These are phyloP conservation scores for Aciculosporium take DNA, from an alignment of 2,329 filamentous ascomycete species.

Conservation along the genomic window DNA sequence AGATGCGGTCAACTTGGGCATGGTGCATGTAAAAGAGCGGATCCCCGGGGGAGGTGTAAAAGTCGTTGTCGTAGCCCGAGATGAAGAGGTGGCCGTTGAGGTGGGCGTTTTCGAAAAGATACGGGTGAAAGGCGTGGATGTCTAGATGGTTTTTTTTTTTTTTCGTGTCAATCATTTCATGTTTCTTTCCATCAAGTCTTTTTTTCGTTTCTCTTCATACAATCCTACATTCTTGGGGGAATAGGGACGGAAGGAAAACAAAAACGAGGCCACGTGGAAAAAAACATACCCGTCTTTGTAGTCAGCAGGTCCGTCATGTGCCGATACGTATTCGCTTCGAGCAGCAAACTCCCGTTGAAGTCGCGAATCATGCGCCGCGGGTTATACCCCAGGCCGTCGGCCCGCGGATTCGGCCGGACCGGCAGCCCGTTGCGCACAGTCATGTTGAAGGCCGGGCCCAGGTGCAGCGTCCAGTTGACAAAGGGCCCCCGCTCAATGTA, in stretches of 20 bases:
- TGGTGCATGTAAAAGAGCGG: constrained; percentile 5
- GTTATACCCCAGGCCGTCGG: constrained; percentile 1
- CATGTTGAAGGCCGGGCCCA: constrained; percentile 1
- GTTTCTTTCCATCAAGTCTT: too few species aligned
- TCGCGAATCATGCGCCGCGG: constrained; percentile 6
- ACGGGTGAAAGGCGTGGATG: constrained; percentile 2
- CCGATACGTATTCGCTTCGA: not conserved
- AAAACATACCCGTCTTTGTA: not conserved
- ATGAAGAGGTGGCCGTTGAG: not conserved
- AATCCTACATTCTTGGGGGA: too few species aligned
- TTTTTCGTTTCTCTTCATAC: too few species aligned
- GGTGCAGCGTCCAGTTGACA: not conserved
- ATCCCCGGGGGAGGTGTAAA: constrained; percentile 4
- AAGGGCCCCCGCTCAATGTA: constrained; percentile 4
- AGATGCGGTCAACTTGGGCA: constrained; percentile 4
- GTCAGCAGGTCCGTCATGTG: not conserved
- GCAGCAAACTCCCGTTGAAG: not conserved
- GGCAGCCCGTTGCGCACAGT: not conserved
- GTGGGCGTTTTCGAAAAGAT: constrained; percentile 1
- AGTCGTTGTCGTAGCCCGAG: constrained; percentile 3
- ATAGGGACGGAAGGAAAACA: too few species aligned
- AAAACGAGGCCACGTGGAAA: not conserved
- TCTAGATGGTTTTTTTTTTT: not conserved
- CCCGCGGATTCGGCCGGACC: not conserved
- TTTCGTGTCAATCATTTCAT: too few species aligned